phyloP scores from a whole-genome alignment of 2,329 filamentous ascomycete genomes.

The Fusarium virguliforme region DNA sequence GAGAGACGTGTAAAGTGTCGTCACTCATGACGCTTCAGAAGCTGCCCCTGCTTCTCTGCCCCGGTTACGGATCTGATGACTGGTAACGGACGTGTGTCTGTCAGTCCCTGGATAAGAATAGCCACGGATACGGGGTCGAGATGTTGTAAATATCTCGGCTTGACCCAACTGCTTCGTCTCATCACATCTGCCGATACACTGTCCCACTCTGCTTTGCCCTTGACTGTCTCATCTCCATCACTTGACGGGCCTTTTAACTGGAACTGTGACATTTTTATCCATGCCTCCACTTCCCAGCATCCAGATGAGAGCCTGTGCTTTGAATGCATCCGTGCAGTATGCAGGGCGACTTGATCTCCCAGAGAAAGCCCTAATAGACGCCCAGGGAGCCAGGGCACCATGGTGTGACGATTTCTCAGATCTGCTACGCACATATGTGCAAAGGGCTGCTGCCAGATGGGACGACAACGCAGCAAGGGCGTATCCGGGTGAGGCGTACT shows the following conservation, averaged over 20 bases:
- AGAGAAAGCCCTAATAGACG: conserved; percentile 6
- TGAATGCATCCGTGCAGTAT: conserved; percentile 7
- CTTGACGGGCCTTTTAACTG: conserved; percentile 3
- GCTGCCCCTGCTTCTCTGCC: conserved; percentile 11
- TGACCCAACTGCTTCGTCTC: conserved; percentile 1
- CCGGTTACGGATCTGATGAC: conserved; percentile 1
- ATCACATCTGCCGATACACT: conserved; percentile 7
- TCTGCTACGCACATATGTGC: neutral
- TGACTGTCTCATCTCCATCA: conserved; percentile 12
- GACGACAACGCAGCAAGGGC: conserved; percentile 1
- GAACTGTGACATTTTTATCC: conserved; percentile 15
- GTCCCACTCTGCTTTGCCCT: conserved; percentile 10
- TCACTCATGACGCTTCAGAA: conserved; percentile 9
- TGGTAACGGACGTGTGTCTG: conserved; percentile 2
- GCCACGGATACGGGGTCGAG: neutral
- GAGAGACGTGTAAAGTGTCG: neutral
- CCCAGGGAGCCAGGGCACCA: neutral
- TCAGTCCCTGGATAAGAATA: conserved; percentile 10
- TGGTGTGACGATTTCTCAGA: conserved; percentile 6
- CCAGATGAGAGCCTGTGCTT: conserved; percentile 13
- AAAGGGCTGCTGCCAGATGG: conserved; percentile 2
- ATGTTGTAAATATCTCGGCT: conserved; percentile 8
- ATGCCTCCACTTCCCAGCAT: conserved; percentile 14
- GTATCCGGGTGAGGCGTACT: conserved; percentile 12
- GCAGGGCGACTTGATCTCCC: conserved; percentile 6